phyloP scores from a whole-genome alignment of 1,139 yeast genomes.

The Debaryomyces nepalensis region DNA sequence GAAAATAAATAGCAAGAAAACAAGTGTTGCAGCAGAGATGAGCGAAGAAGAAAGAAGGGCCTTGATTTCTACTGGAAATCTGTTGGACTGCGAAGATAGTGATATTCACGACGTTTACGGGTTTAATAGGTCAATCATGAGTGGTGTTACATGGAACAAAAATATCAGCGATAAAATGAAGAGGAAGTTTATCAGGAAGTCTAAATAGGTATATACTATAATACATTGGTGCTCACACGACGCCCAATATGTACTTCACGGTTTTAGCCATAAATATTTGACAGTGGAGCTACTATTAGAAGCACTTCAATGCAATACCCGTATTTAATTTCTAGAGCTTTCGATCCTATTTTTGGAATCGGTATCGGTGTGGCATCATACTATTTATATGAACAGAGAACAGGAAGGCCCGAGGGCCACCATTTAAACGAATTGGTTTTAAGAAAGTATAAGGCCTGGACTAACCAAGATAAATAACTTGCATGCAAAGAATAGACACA shows the following conservation, averaged over 20 bases:
- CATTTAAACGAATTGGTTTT: slow-evolving; percentile 51
- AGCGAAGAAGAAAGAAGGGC: slow-evolving; percentile 47
- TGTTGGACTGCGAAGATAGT: slow-evolving; percentile 27
- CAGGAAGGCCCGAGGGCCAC: slow-evolving; percentile 60
- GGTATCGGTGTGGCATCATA: slow-evolving; percentile 63
- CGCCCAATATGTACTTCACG: too few relatives aligned
- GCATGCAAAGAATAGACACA: too few relatives aligned
- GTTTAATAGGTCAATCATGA: slow-evolving; percentile 55
- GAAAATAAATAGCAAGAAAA: slow-evolving; percentile 46
- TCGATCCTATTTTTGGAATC: slow-evolving; percentile 66
- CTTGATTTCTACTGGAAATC: slow-evolving; percentile 26
- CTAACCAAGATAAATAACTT: not conserved
- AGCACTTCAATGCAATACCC: slow-evolving; percentile 38
- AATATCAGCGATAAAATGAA: slow-evolving; percentile 56
- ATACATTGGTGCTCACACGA: slow-evolving; percentile 5
- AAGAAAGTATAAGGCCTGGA: slow-evolving; percentile 16
- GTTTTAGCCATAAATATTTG: too few relatives aligned
- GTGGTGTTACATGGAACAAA: slow-evolving; percentile 62
- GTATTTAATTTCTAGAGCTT: slow-evolving; percentile 41
- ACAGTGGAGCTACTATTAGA: too few relatives aligned
- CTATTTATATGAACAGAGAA: slow-evolving; percentile 60
- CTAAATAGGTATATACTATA: slow-evolving; percentile 15
- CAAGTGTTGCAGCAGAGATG: slow-evolving; percentile 37
- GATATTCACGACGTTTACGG: slow-evolving; percentile 54
- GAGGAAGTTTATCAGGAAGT: slow-evolving; percentile 38